phyloP scores from a whole-genome alignment of 257 asterid species.

The Gentiana macrophylla region DNA sequence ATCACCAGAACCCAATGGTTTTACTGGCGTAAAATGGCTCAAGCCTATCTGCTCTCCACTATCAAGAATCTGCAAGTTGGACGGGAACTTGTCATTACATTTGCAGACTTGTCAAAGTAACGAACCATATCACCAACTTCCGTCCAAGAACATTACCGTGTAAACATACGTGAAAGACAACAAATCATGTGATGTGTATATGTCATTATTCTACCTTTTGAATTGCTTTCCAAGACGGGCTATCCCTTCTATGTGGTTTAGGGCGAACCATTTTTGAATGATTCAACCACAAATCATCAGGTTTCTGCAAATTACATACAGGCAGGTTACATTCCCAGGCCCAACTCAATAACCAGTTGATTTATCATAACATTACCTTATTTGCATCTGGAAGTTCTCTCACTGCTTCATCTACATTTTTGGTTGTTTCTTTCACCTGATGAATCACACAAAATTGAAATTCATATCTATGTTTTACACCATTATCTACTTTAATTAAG shows the following conservation, averaged over 20 bases:
- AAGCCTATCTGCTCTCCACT: too few species aligned
- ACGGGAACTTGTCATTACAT: background rate
- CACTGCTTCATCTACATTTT: constrained; percentile 80
- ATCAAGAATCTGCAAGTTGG: too few species aligned
- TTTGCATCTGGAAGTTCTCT: constrained; percentile 99
- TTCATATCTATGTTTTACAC: background rate
- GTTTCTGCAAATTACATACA: constrained; percentile 53
- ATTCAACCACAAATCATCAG: constrained; percentile 90
- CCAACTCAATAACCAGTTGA: background rate
- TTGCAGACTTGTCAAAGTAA: background rate
- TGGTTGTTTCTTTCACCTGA: constrained; percentile 95
- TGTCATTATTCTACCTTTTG: constrained; percentile 39
- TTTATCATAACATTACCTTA: too few species aligned
- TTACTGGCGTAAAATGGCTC: too few species aligned
- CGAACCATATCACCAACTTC: constrained; percentile 97
- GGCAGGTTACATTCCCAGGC: too few species aligned
- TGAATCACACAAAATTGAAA: background rate
- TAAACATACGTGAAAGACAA: too few species aligned
- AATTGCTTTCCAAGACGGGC: constrained; percentile 77
- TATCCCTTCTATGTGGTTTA: constrained; percentile 84
- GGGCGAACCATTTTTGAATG: constrained; percentile 84
- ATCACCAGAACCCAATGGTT: too few species aligned
- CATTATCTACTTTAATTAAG: too few species aligned
- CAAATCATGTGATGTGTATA: background rate
- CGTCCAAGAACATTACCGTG: too few species aligned